Conservation (phyloP, 495 filamentous ascomycete species). For the Lichina pygmaea region DNA sequence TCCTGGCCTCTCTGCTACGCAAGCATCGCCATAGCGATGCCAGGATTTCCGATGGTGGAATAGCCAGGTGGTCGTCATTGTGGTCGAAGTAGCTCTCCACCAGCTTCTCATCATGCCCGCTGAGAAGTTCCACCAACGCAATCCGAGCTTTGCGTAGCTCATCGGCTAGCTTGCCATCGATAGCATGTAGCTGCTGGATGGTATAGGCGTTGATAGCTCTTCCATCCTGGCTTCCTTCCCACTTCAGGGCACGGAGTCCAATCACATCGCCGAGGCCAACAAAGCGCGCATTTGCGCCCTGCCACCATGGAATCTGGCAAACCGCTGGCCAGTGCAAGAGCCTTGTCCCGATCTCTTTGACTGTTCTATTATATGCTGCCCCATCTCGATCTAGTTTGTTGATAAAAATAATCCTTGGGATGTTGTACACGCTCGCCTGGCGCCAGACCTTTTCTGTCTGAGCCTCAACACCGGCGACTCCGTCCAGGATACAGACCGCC, state of each 20-base stretch:
- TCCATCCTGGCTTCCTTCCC: conserved; percentile 39
- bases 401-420: conserved; percentile 68
- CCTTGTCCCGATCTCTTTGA: conserved; percentile 57
- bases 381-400: conserved; percentile 96
- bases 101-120: conserved; percentile 64
- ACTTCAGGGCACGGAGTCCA: conserved; percentile 20
- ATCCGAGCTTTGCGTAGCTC: conserved; percentile 56
- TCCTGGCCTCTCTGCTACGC: conserved; percentile 25
- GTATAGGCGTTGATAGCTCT: conserved; percentile 24
- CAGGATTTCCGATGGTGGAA: conserved; percentile 37
- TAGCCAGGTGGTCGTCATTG: conserved; percentile 40
- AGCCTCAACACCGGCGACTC: conserved; percentile 89
- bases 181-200: conserved; percentile 22
- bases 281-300: conserved; percentile 41
- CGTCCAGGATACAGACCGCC: conserved; percentile 85
- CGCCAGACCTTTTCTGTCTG: conserved; percentile 96
- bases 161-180: conserved; percentile 25
- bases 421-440: conserved; percentile 61
- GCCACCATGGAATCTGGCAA: conserved; percentile 88
- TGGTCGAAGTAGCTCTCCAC: conserved; percentile 60
- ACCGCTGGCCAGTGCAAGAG: conserved; percentile 68
- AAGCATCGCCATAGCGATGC: conserved; percentile 48
- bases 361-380: conserved; percentile 64
- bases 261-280: conserved; percentile 67
- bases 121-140: conserved; percentile 56